Conservation (phyloP, 2,329 filamentous ascomycete genomes). For the Eurotiales sp. region DNA sequence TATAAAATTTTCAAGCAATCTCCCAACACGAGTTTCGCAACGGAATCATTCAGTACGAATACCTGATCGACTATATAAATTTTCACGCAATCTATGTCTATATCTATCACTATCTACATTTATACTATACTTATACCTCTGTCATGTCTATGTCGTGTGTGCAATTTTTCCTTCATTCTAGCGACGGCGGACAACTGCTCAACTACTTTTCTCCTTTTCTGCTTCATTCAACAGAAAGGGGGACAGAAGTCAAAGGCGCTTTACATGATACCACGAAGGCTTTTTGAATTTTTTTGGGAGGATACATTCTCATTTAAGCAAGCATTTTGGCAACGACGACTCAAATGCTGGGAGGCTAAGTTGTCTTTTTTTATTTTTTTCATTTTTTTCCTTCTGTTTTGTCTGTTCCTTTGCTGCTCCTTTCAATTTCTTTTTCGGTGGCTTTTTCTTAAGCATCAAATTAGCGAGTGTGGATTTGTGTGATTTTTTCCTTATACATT, state of each 20-base stretch:
- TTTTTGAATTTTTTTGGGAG: neutral
- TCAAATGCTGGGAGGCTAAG: neutral
- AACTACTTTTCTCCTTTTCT: neutral
- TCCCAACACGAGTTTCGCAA: constrained; percentile 10
- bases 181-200: neutral
- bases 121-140: too few relatives aligned
- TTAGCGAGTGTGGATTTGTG: constrained; percentile 4
- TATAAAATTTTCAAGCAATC: constrained; percentile 40
- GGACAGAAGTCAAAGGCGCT: neutral
- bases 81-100: neutral
- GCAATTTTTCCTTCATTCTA: neutral
- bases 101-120: neutral
- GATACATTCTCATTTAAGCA: too few relatives aligned
- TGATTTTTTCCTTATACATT: constrained; percentile 10
- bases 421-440: too few relatives aligned
- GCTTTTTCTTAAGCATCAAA: neutral
- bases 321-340: too few relatives aligned
- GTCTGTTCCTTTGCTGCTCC: too few relatives aligned
- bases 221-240: neutral
- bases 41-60: neutral
- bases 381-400: neutral
- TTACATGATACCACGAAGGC: neutral
- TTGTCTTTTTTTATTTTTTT: neutral
- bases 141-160: neutral
- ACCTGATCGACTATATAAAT: neutral